Evolutionary conservation across 805 yeast genomes (phyloP).

Genomic region (Candida ficus): DNA sequence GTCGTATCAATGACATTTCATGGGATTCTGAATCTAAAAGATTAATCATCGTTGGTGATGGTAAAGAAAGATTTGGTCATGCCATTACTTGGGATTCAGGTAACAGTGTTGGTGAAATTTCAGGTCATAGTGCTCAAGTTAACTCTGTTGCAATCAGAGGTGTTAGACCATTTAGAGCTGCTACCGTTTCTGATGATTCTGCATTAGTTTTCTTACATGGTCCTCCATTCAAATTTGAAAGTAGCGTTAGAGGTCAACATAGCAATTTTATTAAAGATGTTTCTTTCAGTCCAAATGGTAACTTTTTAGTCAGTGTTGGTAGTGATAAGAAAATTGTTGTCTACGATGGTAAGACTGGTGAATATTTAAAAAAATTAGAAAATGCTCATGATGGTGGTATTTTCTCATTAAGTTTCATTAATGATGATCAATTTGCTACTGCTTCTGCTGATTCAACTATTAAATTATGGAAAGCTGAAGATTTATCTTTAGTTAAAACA

Average conservation of each 20-base stretch:
- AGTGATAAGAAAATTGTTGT: conserved; percentile 72
- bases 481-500: conserved; percentile 37
- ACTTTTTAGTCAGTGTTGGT: conserved; percentile 71
- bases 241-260: conserved; percentile 70
- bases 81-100: conserved; percentile 94
- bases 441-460: conserved; percentile 79
- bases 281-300: conserved; percentile 77
- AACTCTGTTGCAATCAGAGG: conserved; percentile 83
- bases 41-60: conserved; percentile 91
- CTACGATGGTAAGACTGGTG: conserved; percentile 88
- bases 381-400: conserved; percentile 70
- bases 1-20: conserved; percentile 74
- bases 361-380: conserved; percentile 43
- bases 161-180: conserved; percentile 83
- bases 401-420: conserved; percentile 69
- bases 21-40: conserved; percentile 92
- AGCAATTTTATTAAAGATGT: conserved; percentile 77
- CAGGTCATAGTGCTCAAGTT: conserved; percentile 83
- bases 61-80: conserved; percentile 87
- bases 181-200: conserved; percentile 86
- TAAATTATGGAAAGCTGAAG: conserved; percentile 55
- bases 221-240: conserved; percentile 87
- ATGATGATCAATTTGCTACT: conserved; percentile 61
- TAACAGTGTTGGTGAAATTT: conserved; percentile 92
- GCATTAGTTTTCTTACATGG: conserved; percentile 82